A percentile compares a stretch with the other conserved stretches of the same genome.
Evolutionary conservation across 805 yeast species (phyloP).

Genomic region (Kodamaea fukazawae): DNA sequence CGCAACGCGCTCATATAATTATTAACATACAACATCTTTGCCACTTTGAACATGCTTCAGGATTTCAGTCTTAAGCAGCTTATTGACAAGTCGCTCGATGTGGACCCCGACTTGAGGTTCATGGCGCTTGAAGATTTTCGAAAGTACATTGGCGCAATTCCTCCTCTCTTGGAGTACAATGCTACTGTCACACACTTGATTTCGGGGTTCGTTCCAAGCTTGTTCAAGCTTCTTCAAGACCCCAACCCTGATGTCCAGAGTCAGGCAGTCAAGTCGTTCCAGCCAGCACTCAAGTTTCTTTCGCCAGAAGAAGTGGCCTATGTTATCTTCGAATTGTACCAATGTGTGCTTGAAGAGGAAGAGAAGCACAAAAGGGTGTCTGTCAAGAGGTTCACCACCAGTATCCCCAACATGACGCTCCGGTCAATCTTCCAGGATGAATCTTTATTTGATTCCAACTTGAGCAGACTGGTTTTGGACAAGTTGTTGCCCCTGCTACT

Average conservation of each 20-base stretch:
- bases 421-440: constrained; percentile 37
- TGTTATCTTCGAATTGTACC: constrained; percentile 29
- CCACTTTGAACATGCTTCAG: constrained; percentile 14
- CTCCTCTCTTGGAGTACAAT: constrained; percentile 1
- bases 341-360: constrained; percentile 17
- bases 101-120: constrained; percentile 78
- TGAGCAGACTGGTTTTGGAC: constrained; percentile 32
- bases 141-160: constrained; percentile 34
- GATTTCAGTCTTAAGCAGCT: constrained; percentile 28
- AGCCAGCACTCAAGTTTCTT: constrained; percentile 42
- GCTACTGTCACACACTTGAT: constrained; percentile 3
- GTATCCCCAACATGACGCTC: constrained; percentile 53
- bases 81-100: constrained; percentile 52
- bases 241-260: constrained; percentile 69
- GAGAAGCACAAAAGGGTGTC: constrained; percentile 12
- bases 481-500: constrained; percentile 39
- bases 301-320: constrained; percentile 28
- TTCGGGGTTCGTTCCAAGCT: constrained; percentile 21
- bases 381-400: constrained; percentile 38
- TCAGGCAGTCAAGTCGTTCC: constrained; percentile 63
- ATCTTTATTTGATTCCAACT: constrained; percentile 10
- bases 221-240: constrained; percentile 52
- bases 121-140: constrained; percentile 81
- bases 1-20: background rate
- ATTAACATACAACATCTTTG: background rate